Evolutionary conservation across 495 filamentous ascomycete genomes (phyloP), one percentile per base, ranked within the genome.

Genomic region (Peziza echinospora): DNA sequence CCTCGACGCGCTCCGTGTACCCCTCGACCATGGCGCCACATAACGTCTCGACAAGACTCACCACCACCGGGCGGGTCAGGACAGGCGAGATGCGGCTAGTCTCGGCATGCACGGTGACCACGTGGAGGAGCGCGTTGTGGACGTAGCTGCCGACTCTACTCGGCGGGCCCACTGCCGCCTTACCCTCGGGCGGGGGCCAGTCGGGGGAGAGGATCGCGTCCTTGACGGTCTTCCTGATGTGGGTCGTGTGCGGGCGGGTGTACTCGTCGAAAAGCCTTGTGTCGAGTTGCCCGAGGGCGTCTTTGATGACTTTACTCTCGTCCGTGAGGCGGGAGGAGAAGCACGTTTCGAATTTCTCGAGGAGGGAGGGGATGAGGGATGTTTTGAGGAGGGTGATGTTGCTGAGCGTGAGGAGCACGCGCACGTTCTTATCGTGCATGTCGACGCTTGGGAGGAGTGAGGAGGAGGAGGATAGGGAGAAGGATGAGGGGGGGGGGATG

Each of bases 301-400:
- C 83, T 30, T 79, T 77, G 52, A 96, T 82, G 0, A 53, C 50
- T 47, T 86, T 86, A 30, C 73, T 71, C 60, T 97, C 91, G 49
- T 93, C 84, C 3, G 85, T 86, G 44, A 96, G 71, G 49, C 84
- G 86, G 49, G 91, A 77, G 1, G 80, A 82, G 63, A 97, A 96
- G 45, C 76, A 69, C 21, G 77, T 79, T 61, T 96, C 89, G 58
- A 94, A 96, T 51, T 83, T 77, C 34, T 76, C 67, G 54, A 89
- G 78, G 37, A 97, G 70, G 45, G 78, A 76, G 0, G 84, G 85
- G 2, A 94, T 78, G 23, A 81, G 67, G 44, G 85, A 76, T 21
- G 74, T 63, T 46, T 81, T 76, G 9, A 97, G 72, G 25, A 73
- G 67, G 57, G 84, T 75, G 43, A 97, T 73, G 61, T 96, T 96